These are phyloP conservation scores for Teratosphaeria destructans DNA, from an alignment of 2,329 filamentous ascomycete genomes.

Conservation along the genomic window DNA sequence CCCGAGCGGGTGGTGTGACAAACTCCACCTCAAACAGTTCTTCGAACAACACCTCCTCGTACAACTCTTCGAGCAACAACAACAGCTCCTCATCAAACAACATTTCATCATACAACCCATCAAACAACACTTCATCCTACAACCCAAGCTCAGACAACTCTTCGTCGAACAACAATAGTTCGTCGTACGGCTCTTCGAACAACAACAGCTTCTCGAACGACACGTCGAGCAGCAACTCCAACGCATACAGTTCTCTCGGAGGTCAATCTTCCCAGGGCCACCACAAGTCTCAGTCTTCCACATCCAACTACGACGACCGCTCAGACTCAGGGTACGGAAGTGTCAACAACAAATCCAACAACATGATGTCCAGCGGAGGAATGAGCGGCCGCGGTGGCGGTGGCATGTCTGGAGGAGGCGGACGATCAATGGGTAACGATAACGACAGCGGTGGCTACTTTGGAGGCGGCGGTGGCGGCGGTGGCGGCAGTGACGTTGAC, in stretches of 20 bases:
- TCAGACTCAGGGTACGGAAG: neutral
- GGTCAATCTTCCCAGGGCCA: neutral
- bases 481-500: neutral
- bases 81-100: neutral
- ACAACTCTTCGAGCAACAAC: neutral
- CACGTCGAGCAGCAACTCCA: neutral
- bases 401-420: neutral
- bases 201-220: neutral
- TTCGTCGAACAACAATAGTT: neutral
- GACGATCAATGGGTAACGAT: neutral
- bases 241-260: neutral
- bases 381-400: neutral
- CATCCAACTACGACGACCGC: neutral
- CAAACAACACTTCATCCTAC: neutral
- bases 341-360: neutral
- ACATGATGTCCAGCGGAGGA: neutral
- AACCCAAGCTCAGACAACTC: neutral
- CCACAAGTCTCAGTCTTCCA: neutral
- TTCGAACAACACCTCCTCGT: neutral
- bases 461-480: neutral
- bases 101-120: neutral
- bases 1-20: neutral
- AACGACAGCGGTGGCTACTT: neutral
- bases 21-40: neutral
- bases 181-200: neutral